Conservation (phyloP, 2,329 filamentous ascomycete genomes). For the Onygenales sp. region DNA sequence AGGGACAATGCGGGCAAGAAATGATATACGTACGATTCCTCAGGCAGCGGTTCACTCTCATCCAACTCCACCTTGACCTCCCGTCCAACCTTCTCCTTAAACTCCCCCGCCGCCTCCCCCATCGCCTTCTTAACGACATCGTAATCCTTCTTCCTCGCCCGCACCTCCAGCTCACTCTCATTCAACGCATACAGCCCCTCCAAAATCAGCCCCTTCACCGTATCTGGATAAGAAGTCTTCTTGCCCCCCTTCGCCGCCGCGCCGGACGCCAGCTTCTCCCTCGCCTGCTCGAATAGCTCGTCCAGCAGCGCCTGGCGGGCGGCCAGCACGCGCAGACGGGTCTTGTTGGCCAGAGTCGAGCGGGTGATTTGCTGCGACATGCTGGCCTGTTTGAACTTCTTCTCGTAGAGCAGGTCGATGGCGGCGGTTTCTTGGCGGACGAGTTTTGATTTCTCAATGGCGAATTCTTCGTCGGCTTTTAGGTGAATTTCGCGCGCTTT, state of each 20-base stretch:
- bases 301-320: slow-evolving; percentile 88
- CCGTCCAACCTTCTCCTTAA: slow-evolving; percentile 66
- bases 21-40: slow-evolving; percentile 61
- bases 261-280: slow-evolving; percentile 58
- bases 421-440: slow-evolving; percentile 88
- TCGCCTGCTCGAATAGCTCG: slow-evolving; percentile 72
- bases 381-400: slow-evolving; percentile 97
- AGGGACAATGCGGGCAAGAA: slow-evolving; percentile 6
- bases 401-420: slow-evolving; percentile 90
- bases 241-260: slow-evolving; percentile 51
- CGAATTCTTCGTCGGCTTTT: slow-evolving; percentile 98
- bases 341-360: slow-evolving; percentile 94
- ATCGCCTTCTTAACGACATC: slow-evolving; percentile 68
- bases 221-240: slow-evolving; percentile 56
- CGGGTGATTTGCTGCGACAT: slow-evolving; percentile 99
- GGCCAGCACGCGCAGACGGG: slow-evolving; percentile 74
- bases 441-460: slow-evolving; percentile 97
- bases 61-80: slow-evolving; percentile 63
- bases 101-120: slow-evolving; percentile 67
- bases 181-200: slow-evolving; percentile 84
- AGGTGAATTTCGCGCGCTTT: slow-evolving; percentile 96
- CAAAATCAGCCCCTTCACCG: slow-evolving; percentile 72
- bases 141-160: slow-evolving; percentile 70
- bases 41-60: slow-evolving; percentile 68
- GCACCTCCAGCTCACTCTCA: slow-evolving; percentile 66